A percentile compares a stretch with the other conserved stretches of the same genome.
These are phyloP conservation scores for Diaporthe humulicola DNA, from an alignment of 2,329 filamentous ascomycete species.

Conservation along the genomic window DNA sequence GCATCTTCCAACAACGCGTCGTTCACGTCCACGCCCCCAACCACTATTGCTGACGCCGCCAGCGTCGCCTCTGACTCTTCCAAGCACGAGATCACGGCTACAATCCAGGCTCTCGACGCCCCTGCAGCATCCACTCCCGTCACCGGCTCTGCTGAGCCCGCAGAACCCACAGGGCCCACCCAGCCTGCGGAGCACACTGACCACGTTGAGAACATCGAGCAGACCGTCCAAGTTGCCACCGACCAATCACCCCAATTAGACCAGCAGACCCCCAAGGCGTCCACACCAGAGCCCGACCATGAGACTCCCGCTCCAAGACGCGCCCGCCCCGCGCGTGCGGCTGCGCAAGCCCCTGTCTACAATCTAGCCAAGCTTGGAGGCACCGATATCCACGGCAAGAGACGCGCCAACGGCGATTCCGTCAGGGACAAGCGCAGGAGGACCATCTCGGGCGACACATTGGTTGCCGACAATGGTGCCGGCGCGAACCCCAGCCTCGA, in stretches of 20 bases:
- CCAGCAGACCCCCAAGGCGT: slow-evolving; percentile 18
- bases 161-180: slow-evolving; percentile 32
- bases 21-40: slow-evolving; percentile 50
- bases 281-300: slow-evolving; percentile 28
- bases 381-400: slow-evolving; percentile 71
- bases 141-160: slow-evolving; percentile 33
- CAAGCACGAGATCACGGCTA: slow-evolving; percentile 42
- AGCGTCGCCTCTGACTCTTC: slow-evolving; percentile 48
- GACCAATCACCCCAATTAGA: slow-evolving; percentile 22
- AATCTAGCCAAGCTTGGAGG: slow-evolving; percentile 75
- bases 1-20: slow-evolving; percentile 47
- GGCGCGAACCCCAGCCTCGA: slow-evolving; percentile 45
- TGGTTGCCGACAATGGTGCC: slow-evolving; percentile 43
- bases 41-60: slow-evolving; percentile 49
- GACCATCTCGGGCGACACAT: slow-evolving; percentile 58
- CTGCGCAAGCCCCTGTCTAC: slow-evolving; percentile 70
- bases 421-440: slow-evolving; percentile 60
- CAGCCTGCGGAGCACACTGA: slow-evolving; percentile 38
- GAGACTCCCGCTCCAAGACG: slow-evolving; percentile 45
- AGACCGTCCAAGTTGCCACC: slow-evolving; percentile 42
- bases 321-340: slow-evolving; percentile 68
- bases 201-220: slow-evolving; percentile 41
- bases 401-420: slow-evolving; percentile 64
- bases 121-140: slow-evolving; percentile 23
- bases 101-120: slow-evolving; percentile 30